Percentiles rank a stretch among this genome's conserved stretches.
Evolutionary conservation across 352 stramenopile species (phyloP).

Genomic region (Plasmopara halstedii): DNA sequence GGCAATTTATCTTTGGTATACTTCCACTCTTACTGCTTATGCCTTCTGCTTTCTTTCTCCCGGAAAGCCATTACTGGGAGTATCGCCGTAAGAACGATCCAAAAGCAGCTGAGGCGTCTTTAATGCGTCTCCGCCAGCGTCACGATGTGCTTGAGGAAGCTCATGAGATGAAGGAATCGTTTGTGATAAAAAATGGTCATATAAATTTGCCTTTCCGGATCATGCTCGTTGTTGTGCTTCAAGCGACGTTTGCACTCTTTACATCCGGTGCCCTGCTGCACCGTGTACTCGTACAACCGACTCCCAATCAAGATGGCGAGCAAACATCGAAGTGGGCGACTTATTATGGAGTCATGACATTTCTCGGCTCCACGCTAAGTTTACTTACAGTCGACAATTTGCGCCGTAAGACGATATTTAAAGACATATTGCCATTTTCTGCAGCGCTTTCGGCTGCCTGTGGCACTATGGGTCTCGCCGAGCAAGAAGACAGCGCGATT

Average conservation of each 20-base stretch:
- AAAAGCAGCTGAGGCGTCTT: slow-evolving; percentile 55
- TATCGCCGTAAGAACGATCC: slow-evolving; percentile 53
- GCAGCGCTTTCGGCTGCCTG: slow-evolving; percentile 49
- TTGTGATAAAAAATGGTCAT: slow-evolving; percentile 50
- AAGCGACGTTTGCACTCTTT: slow-evolving; percentile 60
- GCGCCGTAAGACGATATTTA: slow-evolving; percentile 85
- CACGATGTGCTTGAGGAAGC: slow-evolving; percentile 79
- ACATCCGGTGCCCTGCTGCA: slow-evolving; percentile 62
- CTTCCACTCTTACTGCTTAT: slow-evolving; percentile 62
- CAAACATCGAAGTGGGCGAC: slow-evolving; percentile 74
- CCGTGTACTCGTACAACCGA: slow-evolving; percentile 52
- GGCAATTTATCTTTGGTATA: slow-evolving; percentile 69
- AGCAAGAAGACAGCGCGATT: slow-evolving; percentile 32
- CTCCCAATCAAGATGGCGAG: slow-evolving; percentile 25
- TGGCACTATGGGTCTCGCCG: slow-evolving; percentile 44
- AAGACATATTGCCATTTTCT: slow-evolving; percentile 74
- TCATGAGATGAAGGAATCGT: slow-evolving; percentile 51
- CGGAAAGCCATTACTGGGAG: slow-evolving; percentile 74
- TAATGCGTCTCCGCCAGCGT: slow-evolving; percentile 68
- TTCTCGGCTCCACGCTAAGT: slow-evolving; percentile 58
- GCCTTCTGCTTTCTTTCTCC: slow-evolving; percentile 49
- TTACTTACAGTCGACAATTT: slow-evolving; percentile 77
- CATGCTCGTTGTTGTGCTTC: slow-evolving; percentile 45
- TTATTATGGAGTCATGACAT: slow-evolving; percentile 71
- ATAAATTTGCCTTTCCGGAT: slow-evolving; percentile 75